Evolutionary conservation across 345 rosid species (phyloP), one percentile per base, ranked within the genome.

Genomic region (Salix caprea): DNA sequence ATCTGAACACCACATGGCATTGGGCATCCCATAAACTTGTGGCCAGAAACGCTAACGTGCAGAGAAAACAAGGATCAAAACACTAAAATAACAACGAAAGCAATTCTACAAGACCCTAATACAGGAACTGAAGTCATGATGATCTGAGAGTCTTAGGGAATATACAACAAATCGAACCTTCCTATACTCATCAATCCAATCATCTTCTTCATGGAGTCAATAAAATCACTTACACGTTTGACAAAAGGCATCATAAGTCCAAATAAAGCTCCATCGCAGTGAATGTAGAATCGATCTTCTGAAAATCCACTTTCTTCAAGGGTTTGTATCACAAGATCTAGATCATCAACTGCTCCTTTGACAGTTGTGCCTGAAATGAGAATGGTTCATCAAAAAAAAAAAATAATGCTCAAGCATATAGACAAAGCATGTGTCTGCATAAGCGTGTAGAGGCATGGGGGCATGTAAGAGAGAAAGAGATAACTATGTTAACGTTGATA

Each of bases 201-300:
- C 61, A 21, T 56, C 28, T n/a, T 56, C 62, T 9, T n/a, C 23
- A 26, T 2, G 14, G 62, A n/a, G 62, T 56, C 62, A 56, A 56
- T 32, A 18, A 34, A 5, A 36, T 52, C 46, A 83, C 93, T 88
- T 88, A 91, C 99, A 36, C 84, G 91, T 80, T 93, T 91, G 46
- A 96, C 98, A 34, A 96, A 96, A 73, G 98, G 99, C 91, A 96
- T 91, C 99, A 96, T 96, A 37, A 96, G 97, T 75, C 99, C 99
- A 78, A 96, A 96, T 66, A 96, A 64, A 83, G 99, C 99, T 76
- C 99, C 98, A 76, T 96, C 98, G 65, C 99, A 96, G 73, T 93
- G 97, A 85, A 96, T 96, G 88, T 96, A 96, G 77, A 96, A 96
- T 46, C 88, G 81, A 79, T 96, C 91, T 11, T 86, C 91, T 0